Evolutionary conservation across 805 yeast species (phyloP).

Genomic region (Dipodascopsis tothii): DNA sequence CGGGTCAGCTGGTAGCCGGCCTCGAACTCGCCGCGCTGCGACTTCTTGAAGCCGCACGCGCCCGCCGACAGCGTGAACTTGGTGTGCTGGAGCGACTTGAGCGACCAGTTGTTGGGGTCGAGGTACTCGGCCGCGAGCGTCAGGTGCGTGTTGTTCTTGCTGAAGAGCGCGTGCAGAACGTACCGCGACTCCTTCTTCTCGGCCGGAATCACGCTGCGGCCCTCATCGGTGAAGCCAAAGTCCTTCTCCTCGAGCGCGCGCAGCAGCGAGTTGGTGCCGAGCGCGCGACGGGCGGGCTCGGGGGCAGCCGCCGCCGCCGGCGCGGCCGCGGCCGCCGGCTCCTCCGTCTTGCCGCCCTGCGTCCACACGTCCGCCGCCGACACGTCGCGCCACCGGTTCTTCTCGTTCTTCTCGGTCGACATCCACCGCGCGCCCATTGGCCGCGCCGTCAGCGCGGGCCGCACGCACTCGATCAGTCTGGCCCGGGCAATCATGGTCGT

Average conservation of each 20-base stretch:
- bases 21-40: slow-evolving; percentile 87
- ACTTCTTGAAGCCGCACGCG: slow-evolving; percentile 77
- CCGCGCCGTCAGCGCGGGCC: too few species aligned
- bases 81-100: slow-evolving; percentile 69
- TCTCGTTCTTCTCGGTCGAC: too few species aligned
- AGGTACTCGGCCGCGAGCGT: slow-evolving; percentile 59
- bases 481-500: too few species aligned
- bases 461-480: too few species aligned
- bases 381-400: background rate
- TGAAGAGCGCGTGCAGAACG: slow-evolving; percentile 67
- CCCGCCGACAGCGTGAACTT: slow-evolving; percentile 70
- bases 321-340: background rate
- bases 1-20: slow-evolving; percentile 82
- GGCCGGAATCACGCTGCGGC: background rate
- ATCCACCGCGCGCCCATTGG: too few species aligned
- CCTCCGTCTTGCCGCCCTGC: background rate
- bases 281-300: background rate
- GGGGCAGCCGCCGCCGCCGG: background rate
- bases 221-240: background rate
- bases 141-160: slow-evolving; percentile 73
- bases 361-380: background rate
- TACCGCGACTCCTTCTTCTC: slow-evolving; percentile 44
- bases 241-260: background rate
- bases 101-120: slow-evolving; percentile 64
- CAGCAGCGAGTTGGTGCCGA: background rate